phyloP scores from a whole-genome alignment of 2,329 filamentous ascomycete genomes.

The Blastomyces gilchristii region DNA sequence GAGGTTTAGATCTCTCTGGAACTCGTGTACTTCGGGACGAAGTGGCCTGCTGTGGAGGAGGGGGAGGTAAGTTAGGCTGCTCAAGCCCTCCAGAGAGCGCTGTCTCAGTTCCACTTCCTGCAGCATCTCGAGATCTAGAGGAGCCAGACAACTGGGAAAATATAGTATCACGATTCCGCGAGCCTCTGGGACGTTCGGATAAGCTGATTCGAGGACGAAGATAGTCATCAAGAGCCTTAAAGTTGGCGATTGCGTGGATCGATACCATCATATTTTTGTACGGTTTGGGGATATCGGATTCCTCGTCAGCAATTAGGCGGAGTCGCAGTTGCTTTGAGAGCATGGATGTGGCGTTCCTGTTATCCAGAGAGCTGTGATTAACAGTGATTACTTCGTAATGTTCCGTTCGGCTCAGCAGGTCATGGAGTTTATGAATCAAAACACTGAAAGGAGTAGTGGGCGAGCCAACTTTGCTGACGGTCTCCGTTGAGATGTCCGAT shows the following conservation, averaged over 20 bases:
- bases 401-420: constrained; percentile 89
- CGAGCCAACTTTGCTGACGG: constrained; percentile 53
- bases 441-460: constrained; percentile 79
- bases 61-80: constrained; percentile 18
- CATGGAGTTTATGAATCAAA: constrained; percentile 86
- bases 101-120: constrained; percentile 19
- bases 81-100: background rate
- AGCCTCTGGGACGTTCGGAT: constrained; percentile 59
- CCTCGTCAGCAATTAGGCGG: constrained; percentile 74
- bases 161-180: constrained; percentile 51
- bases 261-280: constrained; percentile 97
- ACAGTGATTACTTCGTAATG: constrained; percentile 97
- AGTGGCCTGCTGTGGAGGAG: constrained; percentile 14
- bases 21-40: constrained; percentile 4
- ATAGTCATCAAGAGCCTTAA: constrained; percentile 94
- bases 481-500: constrained; percentile 45
- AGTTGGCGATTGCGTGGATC: constrained; percentile 95
- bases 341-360: constrained; percentile 75
- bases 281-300: constrained; percentile 55
- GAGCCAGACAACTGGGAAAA: constrained; percentile 55
- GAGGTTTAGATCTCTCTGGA: constrained; percentile 8
- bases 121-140: constrained; percentile 48
- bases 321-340: constrained; percentile 89
- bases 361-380: constrained; percentile 52
- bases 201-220: constrained; percentile 78